phyloP scores from a whole-genome alignment of 495 filamentous ascomycete species.

The Bathelium albidoporum region DNA sequence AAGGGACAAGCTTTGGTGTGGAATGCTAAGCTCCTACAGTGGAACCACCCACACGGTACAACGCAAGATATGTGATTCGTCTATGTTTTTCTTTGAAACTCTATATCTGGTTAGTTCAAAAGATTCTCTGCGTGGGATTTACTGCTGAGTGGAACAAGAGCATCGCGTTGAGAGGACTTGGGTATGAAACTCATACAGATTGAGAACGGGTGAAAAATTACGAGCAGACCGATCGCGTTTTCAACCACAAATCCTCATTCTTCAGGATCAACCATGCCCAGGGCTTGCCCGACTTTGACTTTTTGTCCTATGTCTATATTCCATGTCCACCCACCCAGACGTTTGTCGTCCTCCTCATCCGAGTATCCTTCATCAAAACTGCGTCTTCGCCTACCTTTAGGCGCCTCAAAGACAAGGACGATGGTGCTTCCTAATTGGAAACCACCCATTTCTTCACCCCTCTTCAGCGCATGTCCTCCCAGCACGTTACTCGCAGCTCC shows the following conservation, averaged over 20 bases:
- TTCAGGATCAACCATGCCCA: constrained; percentile 49
- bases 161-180: too few relatives aligned
- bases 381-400: constrained; percentile 45
- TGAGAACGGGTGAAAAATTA: not conserved
- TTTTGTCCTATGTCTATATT: constrained; percentile 71
- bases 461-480: constrained; percentile 67
- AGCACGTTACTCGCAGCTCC: constrained; percentile 64
- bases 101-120: too few relatives aligned
- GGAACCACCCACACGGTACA: too few relatives aligned
- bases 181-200: too few relatives aligned
- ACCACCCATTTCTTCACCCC: constrained; percentile 95
- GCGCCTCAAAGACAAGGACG: constrained; percentile 94
- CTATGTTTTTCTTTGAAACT: too few relatives aligned
- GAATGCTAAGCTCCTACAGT: not conserved
- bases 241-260: not conserved
- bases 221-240: not conserved
- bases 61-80: too few relatives aligned
- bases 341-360: constrained; percentile 38
- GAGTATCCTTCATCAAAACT: constrained; percentile 57
- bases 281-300: constrained; percentile 75
- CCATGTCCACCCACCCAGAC: constrained; percentile 70
- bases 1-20: not conserved
- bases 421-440: constrained; percentile 95
- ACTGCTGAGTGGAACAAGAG: too few relatives aligned
- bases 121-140: too few relatives aligned